phyloP scores from a whole-genome alignment of 2,329 filamentous ascomycete genomes.

The Hypomyces perniciosus region DNA sequence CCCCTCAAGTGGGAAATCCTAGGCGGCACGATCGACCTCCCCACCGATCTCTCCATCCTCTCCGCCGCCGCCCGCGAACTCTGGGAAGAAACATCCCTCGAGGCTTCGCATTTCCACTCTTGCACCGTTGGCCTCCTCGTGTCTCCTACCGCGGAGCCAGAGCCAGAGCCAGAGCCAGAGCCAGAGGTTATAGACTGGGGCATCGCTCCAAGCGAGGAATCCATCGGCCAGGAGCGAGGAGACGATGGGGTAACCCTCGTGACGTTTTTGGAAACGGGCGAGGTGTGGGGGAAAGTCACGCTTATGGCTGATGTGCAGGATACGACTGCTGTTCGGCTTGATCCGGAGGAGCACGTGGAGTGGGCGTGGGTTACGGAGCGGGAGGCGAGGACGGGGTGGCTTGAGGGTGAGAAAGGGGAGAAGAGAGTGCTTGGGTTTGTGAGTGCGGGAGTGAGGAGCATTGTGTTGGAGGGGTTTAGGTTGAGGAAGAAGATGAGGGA shows the following conservation, averaged over 20 bases:
- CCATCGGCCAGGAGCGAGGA: neutral
- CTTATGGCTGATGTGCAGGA: slow-evolving; percentile 24
- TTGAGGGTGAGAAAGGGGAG: slow-evolving; percentile 15
- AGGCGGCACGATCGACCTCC: slow-evolving; percentile 25
- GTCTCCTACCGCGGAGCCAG: too few relatives aligned
- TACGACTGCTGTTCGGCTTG: slow-evolving; percentile 18
- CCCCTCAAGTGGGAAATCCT: slow-evolving; percentile 18
- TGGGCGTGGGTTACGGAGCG: slow-evolving; percentile 34
- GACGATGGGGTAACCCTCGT: neutral
- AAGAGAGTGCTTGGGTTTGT: slow-evolving; percentile 24
- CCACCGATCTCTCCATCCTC: slow-evolving; percentile 37
- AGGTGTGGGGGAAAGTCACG: slow-evolving; percentile 26
- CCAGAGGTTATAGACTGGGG: slow-evolving; percentile 2
- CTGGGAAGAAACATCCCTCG: slow-evolving; percentile 39
- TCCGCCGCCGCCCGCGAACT: slow-evolving; percentile 39
- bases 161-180: neutral
- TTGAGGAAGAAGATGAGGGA: slow-evolving; percentile 9
- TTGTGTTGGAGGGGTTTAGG: slow-evolving; percentile 29
- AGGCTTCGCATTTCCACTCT: slow-evolving; percentile 21
- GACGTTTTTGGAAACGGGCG: slow-evolving; percentile 20
- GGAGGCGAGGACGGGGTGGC: slow-evolving; percentile 24
- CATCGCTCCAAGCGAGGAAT: slow-evolving; percentile 11
- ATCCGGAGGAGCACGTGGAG: slow-evolving; percentile 33
- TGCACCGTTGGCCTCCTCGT: slow-evolving; percentile 15
- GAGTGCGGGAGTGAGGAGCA: slow-evolving; percentile 25